Base-by-base conservation (phyloP, 31 red algal species). In the Asparagopsis taxiformis region DNA sequence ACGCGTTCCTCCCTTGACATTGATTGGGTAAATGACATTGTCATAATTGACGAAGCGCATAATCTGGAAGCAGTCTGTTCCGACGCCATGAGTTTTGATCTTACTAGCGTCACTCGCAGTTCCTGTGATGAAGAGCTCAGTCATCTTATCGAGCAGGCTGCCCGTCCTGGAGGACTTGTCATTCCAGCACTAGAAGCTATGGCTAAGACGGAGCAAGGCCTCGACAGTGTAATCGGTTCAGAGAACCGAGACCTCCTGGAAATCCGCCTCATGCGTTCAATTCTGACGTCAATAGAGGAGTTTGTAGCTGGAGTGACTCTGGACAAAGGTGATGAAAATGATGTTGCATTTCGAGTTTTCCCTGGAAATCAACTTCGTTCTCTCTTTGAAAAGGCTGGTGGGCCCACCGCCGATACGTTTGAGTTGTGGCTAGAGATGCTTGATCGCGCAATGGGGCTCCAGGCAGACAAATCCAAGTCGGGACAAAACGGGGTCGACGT, bases 11-110 rank as follows among this genome's bases (percentile, higher is more conserved):
- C 62, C 15, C 28, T 93, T 22, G 88, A 73, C 24, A 65, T 87
- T 41, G 86, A 90, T 78, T 85, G 80, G 78, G 57, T 46, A 9
- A 87, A 87, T 74, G 95, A 98, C 68, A 75, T 98, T 53, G 59
- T 94, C 54, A 90, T 98, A 35, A 74, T 93, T 44, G 95, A 98
- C 75, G 95, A 98, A 71, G 95, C 95, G 0, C 95, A 98, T 74
- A 93, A 98, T 76, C 46, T 98, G 4, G 91, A 94, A 48, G 51
- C 74, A 9, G 55, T 98, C 8, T 93, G 91, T 59, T 32, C 72
- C 24, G 85, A 94, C 69, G 36, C 75, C 10, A 62, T 78, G 29
- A 91, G 84, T 38, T 98, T 98, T 76, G 90, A 94, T 55, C 72
- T 94, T 23, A 79, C 90, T 0, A 48, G 57, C 13, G 39, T 35